Conservation (phyloP, 1,284 basidiomycete species). For the Ceratobasidium sp. region DNA sequence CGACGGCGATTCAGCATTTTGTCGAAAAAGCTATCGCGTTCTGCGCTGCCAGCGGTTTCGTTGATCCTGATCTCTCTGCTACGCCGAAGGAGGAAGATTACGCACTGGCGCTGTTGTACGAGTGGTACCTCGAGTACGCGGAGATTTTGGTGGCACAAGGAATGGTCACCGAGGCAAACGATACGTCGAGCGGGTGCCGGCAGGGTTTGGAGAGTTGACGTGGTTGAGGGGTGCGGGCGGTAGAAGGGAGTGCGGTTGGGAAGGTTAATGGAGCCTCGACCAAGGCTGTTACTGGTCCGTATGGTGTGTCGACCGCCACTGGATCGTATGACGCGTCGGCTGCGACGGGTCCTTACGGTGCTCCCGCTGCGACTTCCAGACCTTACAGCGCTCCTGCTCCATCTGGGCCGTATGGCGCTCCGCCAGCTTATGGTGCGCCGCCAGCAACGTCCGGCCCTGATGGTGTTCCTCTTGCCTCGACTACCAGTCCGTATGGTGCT, state of each 20-base stretch:
- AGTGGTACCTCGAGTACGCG: slow-evolving; percentile 96
- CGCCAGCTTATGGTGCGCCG: no score
- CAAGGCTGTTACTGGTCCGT: not conserved
- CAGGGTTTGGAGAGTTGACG: slow-evolving; percentile 78
- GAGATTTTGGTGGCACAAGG: slow-evolving; percentile 93
- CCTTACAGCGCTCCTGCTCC: slow-evolving; percentile 1
- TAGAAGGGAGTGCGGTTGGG: slow-evolving; percentile 59
- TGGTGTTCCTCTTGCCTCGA: no score
- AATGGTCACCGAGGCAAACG: slow-evolving; percentile 85
- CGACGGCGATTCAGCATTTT: slow-evolving; percentile 64
- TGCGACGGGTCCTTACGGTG: no score
- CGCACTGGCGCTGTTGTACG: slow-evolving; percentile 89
- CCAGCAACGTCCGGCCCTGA: no score
- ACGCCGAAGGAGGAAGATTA: slow-evolving; percentile 59
- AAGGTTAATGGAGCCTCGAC: slow-evolving; percentile 20
- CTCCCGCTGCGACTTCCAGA: not conserved
- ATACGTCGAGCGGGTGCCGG: slow-evolving; percentile 86
- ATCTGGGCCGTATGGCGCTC: no score
- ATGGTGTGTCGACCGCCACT: no score
- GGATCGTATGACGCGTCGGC: no score
- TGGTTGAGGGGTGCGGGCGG: slow-evolving; percentile 67
- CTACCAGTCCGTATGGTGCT: no score
- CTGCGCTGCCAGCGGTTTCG: slow-evolving; percentile 88
- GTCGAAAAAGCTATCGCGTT: slow-evolving; percentile 98
- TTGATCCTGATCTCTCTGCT: slow-evolving; percentile 80